Percentiles rank a stretch among this genome's conserved stretches.
These are phyloP conservation scores for Ophiorrhiza pumila DNA, from an alignment of 257 asterid species.

Conservation along the genomic window DNA sequence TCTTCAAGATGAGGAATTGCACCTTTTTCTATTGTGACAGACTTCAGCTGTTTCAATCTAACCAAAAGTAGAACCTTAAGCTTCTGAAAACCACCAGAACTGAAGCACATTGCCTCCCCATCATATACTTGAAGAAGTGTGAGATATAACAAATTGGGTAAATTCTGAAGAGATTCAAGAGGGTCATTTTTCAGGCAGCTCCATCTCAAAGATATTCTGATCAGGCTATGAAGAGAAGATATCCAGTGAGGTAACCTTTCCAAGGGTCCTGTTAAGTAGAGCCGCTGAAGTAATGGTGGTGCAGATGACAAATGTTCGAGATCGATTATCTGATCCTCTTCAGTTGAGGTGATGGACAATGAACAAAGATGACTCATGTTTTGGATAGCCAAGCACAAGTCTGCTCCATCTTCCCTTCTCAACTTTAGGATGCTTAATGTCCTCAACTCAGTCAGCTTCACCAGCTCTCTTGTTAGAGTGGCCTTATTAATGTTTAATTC, in stretches of 20 bases:
- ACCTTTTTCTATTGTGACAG: neutral
- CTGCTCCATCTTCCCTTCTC: conserved; percentile 7
- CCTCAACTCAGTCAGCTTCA: conserved; percentile 8
- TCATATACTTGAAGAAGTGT: neutral
- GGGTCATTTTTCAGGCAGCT: conserved; percentile 5
- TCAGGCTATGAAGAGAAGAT: conserved; percentile 13
- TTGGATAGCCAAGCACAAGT: conserved; percentile 8
- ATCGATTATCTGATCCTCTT: conserved; percentile 3
- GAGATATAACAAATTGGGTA: conserved; percentile 3
- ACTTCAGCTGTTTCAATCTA: neutral
- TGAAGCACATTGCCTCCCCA: neutral
- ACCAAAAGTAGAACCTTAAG: neutral
- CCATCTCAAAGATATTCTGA: neutral
- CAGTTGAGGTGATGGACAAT: neutral
- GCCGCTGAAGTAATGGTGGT: conserved; percentile 3
- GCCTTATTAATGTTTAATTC: neutral
- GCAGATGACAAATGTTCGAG: neutral
- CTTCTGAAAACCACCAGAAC: neutral
- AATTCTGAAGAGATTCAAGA: neutral
- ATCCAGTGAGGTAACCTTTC: conserved; percentile 28
- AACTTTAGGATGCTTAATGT: neutral
- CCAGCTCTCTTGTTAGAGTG: neutral
- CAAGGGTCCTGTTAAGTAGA: neutral
- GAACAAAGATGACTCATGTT: conserved; percentile 5
- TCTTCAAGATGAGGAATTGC: conserved; percentile 22